phyloP scores from a whole-genome alignment of 1,284 basidiomycete genomes.

The Meira miltonrushii region DNA sequence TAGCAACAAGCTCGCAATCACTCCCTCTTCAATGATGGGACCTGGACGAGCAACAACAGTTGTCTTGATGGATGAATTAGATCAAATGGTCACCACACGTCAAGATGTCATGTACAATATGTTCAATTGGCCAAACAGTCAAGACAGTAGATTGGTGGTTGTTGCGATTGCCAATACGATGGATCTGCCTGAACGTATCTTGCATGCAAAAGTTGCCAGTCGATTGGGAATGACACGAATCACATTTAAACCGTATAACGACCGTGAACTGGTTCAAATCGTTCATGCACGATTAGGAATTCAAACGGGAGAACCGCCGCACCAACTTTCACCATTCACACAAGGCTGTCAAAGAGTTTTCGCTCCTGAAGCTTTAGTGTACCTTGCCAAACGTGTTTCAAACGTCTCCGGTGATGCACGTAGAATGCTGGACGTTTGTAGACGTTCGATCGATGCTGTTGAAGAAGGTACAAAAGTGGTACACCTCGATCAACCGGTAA shows the following conservation, averaged over 20 bases:
- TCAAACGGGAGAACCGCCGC: conserved; percentile 15
- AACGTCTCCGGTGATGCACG: conserved; percentile 91
- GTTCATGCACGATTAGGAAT: conserved; percentile 68
- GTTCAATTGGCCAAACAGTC: conserved; percentile 96
- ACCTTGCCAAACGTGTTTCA: conserved; percentile 85
- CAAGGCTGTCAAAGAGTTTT: conserved; percentile 62
- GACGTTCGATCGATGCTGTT: conserved; percentile 53
- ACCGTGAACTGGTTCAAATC: conserved; percentile 75
- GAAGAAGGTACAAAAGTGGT: conserved; percentile 45
- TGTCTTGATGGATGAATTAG: conserved; percentile 95
- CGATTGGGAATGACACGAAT: conserved; percentile 92
- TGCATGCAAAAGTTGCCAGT: conserved; percentile 85
- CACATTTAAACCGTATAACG: conserved; percentile 87
- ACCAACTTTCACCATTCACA: not conserved
- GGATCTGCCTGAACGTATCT: conserved; percentile 89
- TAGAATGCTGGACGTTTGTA: conserved; percentile 85
- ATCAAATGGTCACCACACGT: conserved; percentile 89
- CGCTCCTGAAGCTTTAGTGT: conserved; percentile 69
- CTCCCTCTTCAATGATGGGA: not conserved
- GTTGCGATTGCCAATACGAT: conserved; percentile 97
- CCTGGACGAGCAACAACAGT: conserved; percentile 60
- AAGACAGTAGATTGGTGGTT: conserved; percentile 80
- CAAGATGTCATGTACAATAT: conserved; percentile 99
- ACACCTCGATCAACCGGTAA: conserved; percentile 57
- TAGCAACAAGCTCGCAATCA: conserved; percentile 18